Percentiles rank a stretch among this genome's conserved stretches.
Evolutionary conservation across 2,329 filamentous ascomycete genomes (phyloP).

Genomic region (Pseudonectria buxi): DNA sequence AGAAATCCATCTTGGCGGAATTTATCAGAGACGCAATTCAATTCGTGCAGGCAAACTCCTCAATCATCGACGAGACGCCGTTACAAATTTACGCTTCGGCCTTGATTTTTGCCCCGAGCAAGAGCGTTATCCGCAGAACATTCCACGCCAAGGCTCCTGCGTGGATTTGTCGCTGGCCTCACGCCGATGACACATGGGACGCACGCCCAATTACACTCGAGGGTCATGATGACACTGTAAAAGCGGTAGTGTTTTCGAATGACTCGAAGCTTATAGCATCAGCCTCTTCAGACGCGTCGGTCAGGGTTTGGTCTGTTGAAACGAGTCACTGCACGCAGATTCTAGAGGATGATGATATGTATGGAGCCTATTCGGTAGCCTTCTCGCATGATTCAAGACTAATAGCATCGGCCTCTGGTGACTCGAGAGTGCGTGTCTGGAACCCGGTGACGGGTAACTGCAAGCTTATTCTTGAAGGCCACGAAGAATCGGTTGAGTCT

Average conservation of each 20-base stretch:
- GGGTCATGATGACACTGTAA: not conserved
- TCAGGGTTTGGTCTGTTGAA: too few species aligned
- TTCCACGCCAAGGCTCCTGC: not conserved
- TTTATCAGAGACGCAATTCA: slow-evolving; percentile 1
- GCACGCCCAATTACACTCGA: not conserved
- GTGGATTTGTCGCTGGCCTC: slow-evolving; percentile 1
- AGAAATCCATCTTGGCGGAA: too few species aligned
- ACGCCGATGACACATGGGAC: not conserved
- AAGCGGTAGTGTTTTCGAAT: slow-evolving; percentile 1
- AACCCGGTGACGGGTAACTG: not conserved
- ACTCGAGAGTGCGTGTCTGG: not conserved
- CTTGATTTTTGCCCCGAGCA: slow-evolving; percentile 4
- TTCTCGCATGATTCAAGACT: slow-evolving; percentile 2
- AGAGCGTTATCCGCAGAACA: slow-evolving; percentile 2
- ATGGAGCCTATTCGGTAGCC: too few species aligned
- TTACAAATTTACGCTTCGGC: slow-evolving; percentile 7
- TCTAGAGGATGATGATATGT: too few species aligned
- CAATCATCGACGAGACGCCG: slow-evolving; percentile 1
- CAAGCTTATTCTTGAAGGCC: slow-evolving; percentile 1
- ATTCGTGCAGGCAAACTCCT: not conserved
- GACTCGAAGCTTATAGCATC: not conserved
- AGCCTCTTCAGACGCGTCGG: too few species aligned
- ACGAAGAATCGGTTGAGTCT: not conserved
- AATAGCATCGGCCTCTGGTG: not conserved
- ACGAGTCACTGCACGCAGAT: too few species aligned